Evolutionary conservation across 176 grass and related monocot species (phyloP).

Genomic region (Aegilops speltoides): DNA sequence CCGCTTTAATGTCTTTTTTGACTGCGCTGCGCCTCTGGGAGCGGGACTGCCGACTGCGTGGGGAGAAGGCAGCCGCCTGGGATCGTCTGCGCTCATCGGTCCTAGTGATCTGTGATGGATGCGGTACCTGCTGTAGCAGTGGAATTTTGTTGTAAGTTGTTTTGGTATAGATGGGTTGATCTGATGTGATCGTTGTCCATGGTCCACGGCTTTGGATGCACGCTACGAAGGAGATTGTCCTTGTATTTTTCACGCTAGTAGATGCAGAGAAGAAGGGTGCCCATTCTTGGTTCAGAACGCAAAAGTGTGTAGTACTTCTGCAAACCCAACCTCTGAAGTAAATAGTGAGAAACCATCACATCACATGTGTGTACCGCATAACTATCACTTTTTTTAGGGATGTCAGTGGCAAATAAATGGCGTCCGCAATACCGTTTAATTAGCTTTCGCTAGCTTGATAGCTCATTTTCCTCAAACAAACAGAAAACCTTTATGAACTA

Average conservation of each 20-base stretch:
- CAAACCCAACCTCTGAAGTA: too few relatives aligned
- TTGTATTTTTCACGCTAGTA: background rate
- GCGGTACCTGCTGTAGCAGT: background rate
- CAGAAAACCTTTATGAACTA: too few relatives aligned
- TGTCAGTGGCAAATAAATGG: too few relatives aligned
- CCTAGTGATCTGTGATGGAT: background rate
- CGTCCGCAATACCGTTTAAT: too few relatives aligned
- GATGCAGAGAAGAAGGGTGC: background rate
- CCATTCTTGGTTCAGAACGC: too few relatives aligned
- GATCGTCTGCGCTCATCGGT: background rate
- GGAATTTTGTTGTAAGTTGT: background rate
- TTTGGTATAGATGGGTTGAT: background rate
- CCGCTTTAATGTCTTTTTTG: conserved; percentile 2
- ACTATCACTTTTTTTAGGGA: too few relatives aligned
- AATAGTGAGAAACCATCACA: too few relatives aligned
- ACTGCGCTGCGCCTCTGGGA: background rate
- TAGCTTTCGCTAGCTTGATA: too few relatives aligned
- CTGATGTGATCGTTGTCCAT: background rate
- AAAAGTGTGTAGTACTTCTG: too few relatives aligned
- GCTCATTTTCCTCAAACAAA: too few relatives aligned
- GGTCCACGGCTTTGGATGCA: background rate
- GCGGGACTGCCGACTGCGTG: background rate
- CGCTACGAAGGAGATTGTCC: background rate
- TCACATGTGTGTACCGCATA: too few relatives aligned
- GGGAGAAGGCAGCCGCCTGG: background rate